A percentile compares a stretch with the other conserved stretches of the same genome.
Evolutionary conservation across 1,284 basidiomycete genomes (phyloP).

Genomic region (Rhodotorula sp.): DNA sequence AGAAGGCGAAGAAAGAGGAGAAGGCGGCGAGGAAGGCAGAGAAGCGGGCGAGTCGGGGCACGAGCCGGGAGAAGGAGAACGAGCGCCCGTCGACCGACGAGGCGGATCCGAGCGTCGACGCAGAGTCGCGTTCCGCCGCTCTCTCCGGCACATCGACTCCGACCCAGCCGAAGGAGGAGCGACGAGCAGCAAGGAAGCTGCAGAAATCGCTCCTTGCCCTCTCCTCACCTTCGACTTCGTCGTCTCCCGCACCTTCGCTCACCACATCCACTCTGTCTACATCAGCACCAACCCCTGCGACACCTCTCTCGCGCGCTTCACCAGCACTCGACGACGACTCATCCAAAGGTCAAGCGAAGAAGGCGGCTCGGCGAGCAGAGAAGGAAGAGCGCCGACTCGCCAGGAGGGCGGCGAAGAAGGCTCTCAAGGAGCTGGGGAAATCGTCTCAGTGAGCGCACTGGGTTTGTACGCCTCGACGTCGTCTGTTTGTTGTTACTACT

Average conservation of each 20-base stretch:
- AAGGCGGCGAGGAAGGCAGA: slow-evolving; percentile 1
- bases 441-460: background rate
- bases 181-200: slow-evolving; percentile 10
- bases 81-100: background rate
- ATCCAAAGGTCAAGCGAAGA: slow-evolving; percentile 1
- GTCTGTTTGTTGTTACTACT: background rate
- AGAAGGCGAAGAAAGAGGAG: slow-evolving; percentile 15
- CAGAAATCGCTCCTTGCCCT: background rate
- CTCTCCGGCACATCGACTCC: background rate
- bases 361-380: slow-evolving; percentile 4
- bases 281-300: no score
- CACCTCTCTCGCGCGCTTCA: background rate
- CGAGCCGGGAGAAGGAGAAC: slow-evolving; percentile 1
- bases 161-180: slow-evolving; percentile 8
- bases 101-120: background rate
- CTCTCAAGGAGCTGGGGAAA: background rate
- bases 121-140: background rate
- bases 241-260: background rate
- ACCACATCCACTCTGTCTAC: background rate
- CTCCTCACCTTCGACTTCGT: background rate
- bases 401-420: slow-evolving; percentile 12
- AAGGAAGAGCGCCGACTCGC: slow-evolving; percentile 10
- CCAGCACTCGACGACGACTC: slow-evolving; percentile 1
- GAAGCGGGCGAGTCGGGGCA: slow-evolving; percentile 15
- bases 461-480: no score